A percentile compares a stretch with the other conserved stretches of the same genome.
Conservation (phyloP, 352 stramenopile species). For the Thalassiosira livingstoniorum region DNA sequence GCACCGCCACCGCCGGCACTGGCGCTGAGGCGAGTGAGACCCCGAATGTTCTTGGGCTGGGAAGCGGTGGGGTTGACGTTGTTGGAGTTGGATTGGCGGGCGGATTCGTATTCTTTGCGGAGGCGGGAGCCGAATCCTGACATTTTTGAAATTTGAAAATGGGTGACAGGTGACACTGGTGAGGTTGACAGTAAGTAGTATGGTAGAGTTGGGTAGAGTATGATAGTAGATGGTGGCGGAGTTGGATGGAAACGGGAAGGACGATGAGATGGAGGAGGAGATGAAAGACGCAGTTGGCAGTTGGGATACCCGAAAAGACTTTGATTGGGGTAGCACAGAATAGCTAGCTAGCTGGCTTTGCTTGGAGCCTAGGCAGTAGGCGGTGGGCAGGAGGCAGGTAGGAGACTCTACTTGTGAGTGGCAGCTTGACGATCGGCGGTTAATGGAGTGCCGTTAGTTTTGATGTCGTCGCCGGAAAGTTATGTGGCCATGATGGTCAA, state of each 20-base stretch:
- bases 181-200: not conserved
- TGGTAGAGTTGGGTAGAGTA: no score
- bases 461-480: no score
- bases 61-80: not conserved
- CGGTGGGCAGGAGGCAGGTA: no score
- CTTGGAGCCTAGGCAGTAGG: no score
- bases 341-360: no score
- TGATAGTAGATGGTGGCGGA: not conserved
- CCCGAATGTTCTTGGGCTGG: constrained; percentile 23
- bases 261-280: constrained; percentile 34
- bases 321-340: not conserved
- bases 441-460: no score
- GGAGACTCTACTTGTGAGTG: no score
- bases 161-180: not conserved
- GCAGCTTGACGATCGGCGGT: no score
- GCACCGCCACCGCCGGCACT: not conserved
- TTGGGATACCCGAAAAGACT: not conserved
- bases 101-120: constrained; percentile 43
- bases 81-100: not conserved
- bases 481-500: no score
- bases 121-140: constrained; percentile 39
- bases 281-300: constrained; percentile 14
- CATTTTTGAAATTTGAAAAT: constrained; percentile 6
- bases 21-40: not conserved
- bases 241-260: not conserved